Base-by-base conservation (phyloP, 2,329 filamentous ascomycete genomes). In the Neofusicoccum laricinum region DNA sequence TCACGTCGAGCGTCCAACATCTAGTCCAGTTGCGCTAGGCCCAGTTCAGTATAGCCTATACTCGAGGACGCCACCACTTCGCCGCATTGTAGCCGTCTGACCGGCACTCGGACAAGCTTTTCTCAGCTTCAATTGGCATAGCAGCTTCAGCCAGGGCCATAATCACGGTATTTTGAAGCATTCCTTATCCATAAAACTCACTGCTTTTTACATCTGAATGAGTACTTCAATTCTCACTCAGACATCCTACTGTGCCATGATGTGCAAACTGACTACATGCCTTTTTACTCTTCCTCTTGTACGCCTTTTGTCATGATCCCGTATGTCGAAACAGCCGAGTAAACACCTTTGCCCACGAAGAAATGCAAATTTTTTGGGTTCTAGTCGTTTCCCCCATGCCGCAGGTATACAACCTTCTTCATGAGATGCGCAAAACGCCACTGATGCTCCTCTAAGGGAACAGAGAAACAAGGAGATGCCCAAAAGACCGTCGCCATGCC, bases 341-440 rank as follows among this genome's bases (percentile, higher is more conserved):
- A 19, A 21, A 32, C n/a, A 17, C 55, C 55, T 15, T 14, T 21
- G 40, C 41, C 55, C 12, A 15, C 15, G 30, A 25, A 59, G 10
- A 30, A 40, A 30, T 46, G 36, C 55, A 46, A 15, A 19, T 43
- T 59, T 59, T 58, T 59, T 17, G 41, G 30, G 11, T 19, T 34
- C 19, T 59, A 17, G 40, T 43, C 40, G 40, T 15, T 43, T 43
- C 21, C 36, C 55, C 55, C 40, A 46, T 36, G 55, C 55, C 55
- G 21, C 21, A 59, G 55, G 55, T 59, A 38, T 46, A 46, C 40
- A 59, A 59, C 55, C 46, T 59, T 59, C 38, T 46, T 43, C 55
- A 59, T 30, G 4, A 59, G 5, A 59, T 7, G 41, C 14, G n/a
- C 25, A 19, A 43, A 46, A 59, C 43, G 41, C 55, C 55, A 15